phyloP scores from a whole-genome alignment of 1,284 basidiomycete genomes.

The Pseudozyma hubeiensis region DNA sequence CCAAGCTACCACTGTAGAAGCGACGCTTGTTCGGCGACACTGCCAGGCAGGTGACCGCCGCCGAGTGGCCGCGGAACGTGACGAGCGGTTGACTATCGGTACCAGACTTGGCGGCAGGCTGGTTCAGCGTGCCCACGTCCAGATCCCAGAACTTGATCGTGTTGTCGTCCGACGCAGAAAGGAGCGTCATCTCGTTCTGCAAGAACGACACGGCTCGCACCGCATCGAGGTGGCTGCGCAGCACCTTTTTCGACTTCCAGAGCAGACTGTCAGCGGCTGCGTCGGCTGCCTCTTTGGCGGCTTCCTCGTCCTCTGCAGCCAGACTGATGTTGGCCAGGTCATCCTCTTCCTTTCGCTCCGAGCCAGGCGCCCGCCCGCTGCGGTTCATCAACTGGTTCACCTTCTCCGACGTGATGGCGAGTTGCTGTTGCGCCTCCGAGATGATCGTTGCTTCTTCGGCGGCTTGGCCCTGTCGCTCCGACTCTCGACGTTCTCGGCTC shows the following conservation, averaged over 20 bases:
- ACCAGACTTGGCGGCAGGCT: slow-evolving; percentile 35
- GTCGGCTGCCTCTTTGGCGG: slow-evolving; percentile 38
- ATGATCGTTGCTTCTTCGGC: slow-evolving; percentile 37
- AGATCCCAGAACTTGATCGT: slow-evolving; percentile 96
- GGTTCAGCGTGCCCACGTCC: slow-evolving; percentile 42
- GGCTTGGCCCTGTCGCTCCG: slow-evolving; percentile 18
- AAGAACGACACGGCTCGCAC: slow-evolving; percentile 90
- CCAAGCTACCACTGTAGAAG: slow-evolving; percentile 90
- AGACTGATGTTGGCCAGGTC: slow-evolving; percentile 58
- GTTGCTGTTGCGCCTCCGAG: slow-evolving; percentile 48
- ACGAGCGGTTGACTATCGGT: slow-evolving; percentile 72
- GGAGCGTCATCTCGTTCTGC: slow-evolving; percentile 80
- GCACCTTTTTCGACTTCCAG: slow-evolving; percentile 63
- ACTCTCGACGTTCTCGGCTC: slow-evolving; percentile 52
- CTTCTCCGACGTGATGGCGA: slow-evolving; percentile 53
- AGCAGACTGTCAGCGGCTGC: slow-evolving; percentile 56
- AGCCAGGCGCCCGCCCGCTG: slow-evolving; percentile 27
- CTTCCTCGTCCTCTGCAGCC: slow-evolving; percentile 38
- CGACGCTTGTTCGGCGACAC: slow-evolving; percentile 80
- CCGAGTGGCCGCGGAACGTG: slow-evolving; percentile 91
- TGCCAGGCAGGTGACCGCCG: slow-evolving; percentile 88
- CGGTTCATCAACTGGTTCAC: slow-evolving; percentile 57
- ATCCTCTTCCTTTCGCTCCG: slow-evolving; percentile 51
- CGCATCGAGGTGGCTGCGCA: slow-evolving; percentile 85
- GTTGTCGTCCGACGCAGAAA: slow-evolving; percentile 92